Evolutionary conservation across 2,329 filamentous ascomycete genomes (phyloP).

Genomic region (Davidsoniella eucalypti): DNA sequence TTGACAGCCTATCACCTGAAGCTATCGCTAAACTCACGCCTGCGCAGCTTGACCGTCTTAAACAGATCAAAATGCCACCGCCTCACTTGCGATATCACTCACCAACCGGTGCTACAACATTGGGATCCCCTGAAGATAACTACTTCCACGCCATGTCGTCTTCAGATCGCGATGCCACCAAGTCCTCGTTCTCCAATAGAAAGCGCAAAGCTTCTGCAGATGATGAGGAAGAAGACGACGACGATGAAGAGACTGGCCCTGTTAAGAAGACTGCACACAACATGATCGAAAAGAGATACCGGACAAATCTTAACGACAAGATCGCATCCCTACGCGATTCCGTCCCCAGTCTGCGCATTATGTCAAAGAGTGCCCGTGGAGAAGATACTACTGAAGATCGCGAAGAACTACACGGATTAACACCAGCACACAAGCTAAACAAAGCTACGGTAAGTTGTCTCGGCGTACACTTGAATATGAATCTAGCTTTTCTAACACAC

Average conservation of each 20-base stretch:
- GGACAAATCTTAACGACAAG: conserved; percentile 93
- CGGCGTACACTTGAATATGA: background rate
- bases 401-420: conserved; percentile 65
- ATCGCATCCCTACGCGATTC: conserved; percentile 84
- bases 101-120: conserved; percentile 40
- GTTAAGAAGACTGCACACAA: conserved; percentile 91
- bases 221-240: conserved; percentile 44
- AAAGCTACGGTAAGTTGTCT: conserved; percentile 64
- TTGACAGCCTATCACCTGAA: conserved; percentile 8
- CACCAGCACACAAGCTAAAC: conserved; percentile 85
- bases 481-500: background rate
- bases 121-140: conserved; percentile 36
- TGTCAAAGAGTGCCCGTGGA: conserved; percentile 54
- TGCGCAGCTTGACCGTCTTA: conserved; percentile 42
- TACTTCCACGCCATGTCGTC: conserved; percentile 37
- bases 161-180: conserved; percentile 31
- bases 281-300: conserved; percentile 94
- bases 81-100: conserved; percentile 43
- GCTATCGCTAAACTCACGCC: conserved; percentile 29
- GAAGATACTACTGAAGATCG: conserved; percentile 58
- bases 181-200: conserved; percentile 33
- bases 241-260: conserved; percentile 34
- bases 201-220: conserved; percentile 55
- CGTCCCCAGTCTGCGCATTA: conserved; percentile 75
- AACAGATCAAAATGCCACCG: conserved; percentile 46